Evolutionary conservation across 495 filamentous ascomycete species (phyloP), one percentile per base, ranked within the genome.

Genomic region (Daldinia decipiens): DNA sequence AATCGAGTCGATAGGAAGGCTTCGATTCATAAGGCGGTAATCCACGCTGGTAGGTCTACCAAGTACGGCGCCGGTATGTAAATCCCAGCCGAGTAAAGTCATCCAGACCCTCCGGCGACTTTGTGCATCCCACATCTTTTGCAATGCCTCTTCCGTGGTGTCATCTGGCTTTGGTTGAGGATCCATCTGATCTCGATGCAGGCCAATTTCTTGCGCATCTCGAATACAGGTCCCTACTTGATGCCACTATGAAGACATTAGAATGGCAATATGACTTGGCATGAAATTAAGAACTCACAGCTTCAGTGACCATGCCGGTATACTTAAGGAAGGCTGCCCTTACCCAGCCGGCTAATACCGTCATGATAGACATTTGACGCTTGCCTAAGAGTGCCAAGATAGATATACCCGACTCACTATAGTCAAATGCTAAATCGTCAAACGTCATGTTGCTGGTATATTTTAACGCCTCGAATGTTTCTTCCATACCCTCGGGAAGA

Each of bases 181-280:
- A 60, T 83, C 78, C 21, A 80, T 73, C 43, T 77, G 73, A 58
- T 87, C 82, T 27, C 82, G 82, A 67, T 89, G 87, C 40, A 90
- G 70, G 26, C 87, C 88, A 57, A 90, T 86, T 66, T 89, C 87
- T 74, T 89, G 87, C 7, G 84, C 88, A 75, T 90, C 88, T 43
- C 87, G 78, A 55, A 89, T 89, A 9, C 82, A 79, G 29, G 81
- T 77, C 15, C 85, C 86, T 19, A 90, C 80, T 13, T 82, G 81
- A 77, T 90, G 87, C 88, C 87, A 90, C 74, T 83, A 50, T 36
- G n/a, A 7, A 43, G 32, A 21, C 29, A 72, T 79, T 72, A 77
- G 74, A 59, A 70, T 59, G 26, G 45, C 3, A n/a, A 21, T 7
- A 32, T 19, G 59, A 50, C 7, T 26, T 1, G 1, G 15, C 0